Conservation (phyloP, 768 basidiomycete species). For the Rhodotorula kratochvilovae region DNA sequence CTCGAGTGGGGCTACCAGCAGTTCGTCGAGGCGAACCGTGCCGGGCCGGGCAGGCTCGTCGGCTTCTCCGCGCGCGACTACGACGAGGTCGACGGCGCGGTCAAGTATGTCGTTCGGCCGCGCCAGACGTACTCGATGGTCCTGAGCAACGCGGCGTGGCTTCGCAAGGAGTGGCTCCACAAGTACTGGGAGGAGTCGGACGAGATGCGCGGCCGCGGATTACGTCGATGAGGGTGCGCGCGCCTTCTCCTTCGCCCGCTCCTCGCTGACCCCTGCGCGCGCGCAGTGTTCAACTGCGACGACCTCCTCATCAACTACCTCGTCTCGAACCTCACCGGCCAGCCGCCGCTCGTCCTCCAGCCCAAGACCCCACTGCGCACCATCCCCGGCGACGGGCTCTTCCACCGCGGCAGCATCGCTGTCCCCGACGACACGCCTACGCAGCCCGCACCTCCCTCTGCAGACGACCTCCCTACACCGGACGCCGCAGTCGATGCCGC, state of each 20-base stretch:
- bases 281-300: conserved; percentile 40
- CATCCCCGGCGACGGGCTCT: conserved; percentile 32
- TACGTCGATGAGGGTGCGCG: conserved; percentile 37
- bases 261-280: neutral
- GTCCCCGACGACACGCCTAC: neutral
- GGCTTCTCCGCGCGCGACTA: conserved; percentile 37
- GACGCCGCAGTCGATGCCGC: neutral
- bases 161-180: conserved; percentile 30
- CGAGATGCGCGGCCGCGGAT: conserved; percentile 21
- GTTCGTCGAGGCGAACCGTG: conserved; percentile 19
- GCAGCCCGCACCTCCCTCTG: too few relatives aligned
- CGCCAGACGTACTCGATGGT: conserved; percentile 33
- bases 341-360: conserved; percentile 38
- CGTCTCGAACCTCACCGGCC: conserved; percentile 37
- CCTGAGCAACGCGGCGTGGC: conserved; percentile 38
- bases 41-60: conserved; percentile 21
- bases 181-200: conserved; percentile 31
- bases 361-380: conserved; percentile 30
- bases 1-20: conserved; percentile 39
- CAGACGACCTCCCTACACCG: neutral
- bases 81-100: conserved; percentile 6
- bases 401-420: conserved; percentile 14
- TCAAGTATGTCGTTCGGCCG: conserved; percentile 26
- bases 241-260: neutral
- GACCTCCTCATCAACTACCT: conserved; percentile 41